Evolutionary conservation across 257 asterid genomes (phyloP).

Genomic region (Gardenia jasminoides): DNA sequence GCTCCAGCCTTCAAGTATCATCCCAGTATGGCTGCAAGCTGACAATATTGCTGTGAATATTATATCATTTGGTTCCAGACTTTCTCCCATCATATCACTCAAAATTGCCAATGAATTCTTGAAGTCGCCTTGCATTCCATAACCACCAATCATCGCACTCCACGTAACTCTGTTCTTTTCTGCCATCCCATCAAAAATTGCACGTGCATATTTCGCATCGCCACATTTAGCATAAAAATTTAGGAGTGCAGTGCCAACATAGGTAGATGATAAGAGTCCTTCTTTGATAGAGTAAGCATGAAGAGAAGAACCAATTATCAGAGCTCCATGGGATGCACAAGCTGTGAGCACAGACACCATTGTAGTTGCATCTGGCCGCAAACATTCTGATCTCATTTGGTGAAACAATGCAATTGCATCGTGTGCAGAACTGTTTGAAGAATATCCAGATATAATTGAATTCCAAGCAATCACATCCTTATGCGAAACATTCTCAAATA

Average conservation of each 20-base stretch:
- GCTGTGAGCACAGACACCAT: constrained; percentile 51
- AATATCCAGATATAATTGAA: constrained; percentile 45
- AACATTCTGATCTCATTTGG: constrained; percentile 41
- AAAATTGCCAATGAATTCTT: constrained; percentile 41
- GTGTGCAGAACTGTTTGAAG: constrained; percentile 33
- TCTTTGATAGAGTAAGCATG: constrained; percentile 43
- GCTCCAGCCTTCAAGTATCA: constrained; percentile 52
- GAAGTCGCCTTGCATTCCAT: constrained; percentile 52
- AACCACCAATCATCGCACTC: constrained; percentile 62
- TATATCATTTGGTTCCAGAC: constrained; percentile 46
- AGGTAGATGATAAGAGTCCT: constrained; percentile 41
- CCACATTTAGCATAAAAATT: constrained; percentile 61
- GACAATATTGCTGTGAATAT: constrained; percentile 50
- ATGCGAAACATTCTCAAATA: constrained; percentile 36
- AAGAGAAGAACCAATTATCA: constrained; percentile 43
- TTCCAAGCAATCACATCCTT: constrained; percentile 61
- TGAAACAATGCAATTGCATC: constrained; percentile 42
- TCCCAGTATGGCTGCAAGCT: constrained; percentile 53
- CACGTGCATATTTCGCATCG: constrained; percentile 45
- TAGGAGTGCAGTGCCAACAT: constrained; percentile 56
- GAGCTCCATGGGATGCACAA: constrained; percentile 40
- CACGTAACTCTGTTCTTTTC: constrained; percentile 49
- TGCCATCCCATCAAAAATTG: constrained; percentile 45
- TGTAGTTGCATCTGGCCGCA: constrained; percentile 47
- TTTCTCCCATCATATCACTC: constrained; percentile 40